These are phyloP conservation scores for Aspergillus bombycis DNA, from an alignment of 2,329 filamentous ascomycete genomes.

Conservation along the genomic window DNA sequence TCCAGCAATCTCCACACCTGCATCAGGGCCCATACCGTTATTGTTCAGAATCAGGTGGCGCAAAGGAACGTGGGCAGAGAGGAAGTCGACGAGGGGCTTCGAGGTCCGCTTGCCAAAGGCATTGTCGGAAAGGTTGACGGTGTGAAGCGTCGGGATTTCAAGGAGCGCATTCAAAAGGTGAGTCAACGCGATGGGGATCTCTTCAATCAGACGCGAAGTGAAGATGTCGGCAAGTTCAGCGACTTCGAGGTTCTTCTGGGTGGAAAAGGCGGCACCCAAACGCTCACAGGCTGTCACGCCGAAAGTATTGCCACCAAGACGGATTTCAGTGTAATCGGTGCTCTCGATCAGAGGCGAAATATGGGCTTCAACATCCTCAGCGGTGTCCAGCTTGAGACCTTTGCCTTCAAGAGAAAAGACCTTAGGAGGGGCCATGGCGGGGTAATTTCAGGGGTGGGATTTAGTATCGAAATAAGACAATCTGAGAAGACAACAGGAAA, in stretches of 20 bases:
- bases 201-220: slow-evolving; percentile 86
- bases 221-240: slow-evolving; percentile 98
- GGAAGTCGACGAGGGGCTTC: slow-evolving; percentile 88
- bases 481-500: neutral
- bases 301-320: slow-evolving; percentile 86
- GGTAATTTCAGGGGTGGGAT: slow-evolving; percentile 32
- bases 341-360: slow-evolving; percentile 74
- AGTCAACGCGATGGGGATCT: slow-evolving; percentile 89
- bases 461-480: neutral
- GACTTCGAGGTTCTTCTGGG: slow-evolving; percentile 78
- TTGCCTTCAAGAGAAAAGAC: slow-evolving; percentile 87
- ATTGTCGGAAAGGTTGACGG: slow-evolving; percentile 95
- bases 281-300: slow-evolving; percentile 85
- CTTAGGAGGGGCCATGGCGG: slow-evolving; percentile 58
- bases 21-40: slow-evolving; percentile 92
- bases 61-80: slow-evolving; percentile 83
- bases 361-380: slow-evolving; percentile 82
- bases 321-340: slow-evolving; percentile 75
- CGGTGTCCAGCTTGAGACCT: slow-evolving; percentile 88
- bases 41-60: slow-evolving; percentile 97
- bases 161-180: slow-evolving; percentile 84
- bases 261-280: slow-evolving; percentile 79
- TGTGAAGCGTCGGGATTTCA: slow-evolving; percentile 82
- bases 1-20: slow-evolving; percentile 85
- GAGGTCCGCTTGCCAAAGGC: slow-evolving; percentile 96